Evolutionary conservation across 2,329 filamentous ascomycete genomes (phyloP).

Genomic region (Eutypa lata): DNA sequence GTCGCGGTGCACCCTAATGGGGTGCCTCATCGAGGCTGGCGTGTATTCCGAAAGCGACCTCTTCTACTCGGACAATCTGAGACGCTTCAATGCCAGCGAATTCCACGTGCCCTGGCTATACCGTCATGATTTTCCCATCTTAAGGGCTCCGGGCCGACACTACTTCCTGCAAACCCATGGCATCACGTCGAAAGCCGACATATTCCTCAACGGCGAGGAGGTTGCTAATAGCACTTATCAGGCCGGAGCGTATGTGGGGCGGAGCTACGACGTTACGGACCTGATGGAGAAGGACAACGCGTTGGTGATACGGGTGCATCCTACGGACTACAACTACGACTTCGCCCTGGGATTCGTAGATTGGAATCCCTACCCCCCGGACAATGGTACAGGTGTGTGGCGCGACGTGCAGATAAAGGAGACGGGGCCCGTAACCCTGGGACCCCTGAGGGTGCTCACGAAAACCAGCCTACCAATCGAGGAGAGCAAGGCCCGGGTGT

Average conservation of each 20-base stretch:
- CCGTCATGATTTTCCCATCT: conserved; percentile 47
- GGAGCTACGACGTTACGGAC: conserved; percentile 51
- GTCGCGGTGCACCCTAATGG: conserved; percentile 54
- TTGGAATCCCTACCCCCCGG: conserved; percentile 60
- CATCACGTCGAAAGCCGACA: conserved; percentile 57
- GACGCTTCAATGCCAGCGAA: conserved; percentile 38
- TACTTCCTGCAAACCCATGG: conserved; percentile 56
- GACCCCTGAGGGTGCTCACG: conserved; percentile 42
- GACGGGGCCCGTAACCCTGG: conserved; percentile 48
- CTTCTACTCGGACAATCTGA: conserved; percentile 52
- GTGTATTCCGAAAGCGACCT: conserved; percentile 50
- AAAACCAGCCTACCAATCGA: conserved; percentile 32
- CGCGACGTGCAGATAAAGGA: conserved; percentile 53
- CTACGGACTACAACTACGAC: conserved; percentile 57
- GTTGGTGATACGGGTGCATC: conserved; percentile 51
- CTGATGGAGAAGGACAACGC: conserved; percentile 42
- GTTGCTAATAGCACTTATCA: conserved; percentile 48
- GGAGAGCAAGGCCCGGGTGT: conserved; percentile 31
- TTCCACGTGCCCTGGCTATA: conserved; percentile 59
- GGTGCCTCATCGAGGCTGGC: conserved; percentile 49
- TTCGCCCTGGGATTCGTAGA: conserved; percentile 59
- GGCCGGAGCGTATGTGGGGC: conserved; percentile 54
- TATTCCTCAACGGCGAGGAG: conserved; percentile 55
- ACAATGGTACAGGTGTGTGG: conserved; percentile 64
- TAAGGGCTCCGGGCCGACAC: conserved; percentile 33